phyloP scores from a whole-genome alignment of 1,139 yeast genomes.

The Candida anutae region DNA sequence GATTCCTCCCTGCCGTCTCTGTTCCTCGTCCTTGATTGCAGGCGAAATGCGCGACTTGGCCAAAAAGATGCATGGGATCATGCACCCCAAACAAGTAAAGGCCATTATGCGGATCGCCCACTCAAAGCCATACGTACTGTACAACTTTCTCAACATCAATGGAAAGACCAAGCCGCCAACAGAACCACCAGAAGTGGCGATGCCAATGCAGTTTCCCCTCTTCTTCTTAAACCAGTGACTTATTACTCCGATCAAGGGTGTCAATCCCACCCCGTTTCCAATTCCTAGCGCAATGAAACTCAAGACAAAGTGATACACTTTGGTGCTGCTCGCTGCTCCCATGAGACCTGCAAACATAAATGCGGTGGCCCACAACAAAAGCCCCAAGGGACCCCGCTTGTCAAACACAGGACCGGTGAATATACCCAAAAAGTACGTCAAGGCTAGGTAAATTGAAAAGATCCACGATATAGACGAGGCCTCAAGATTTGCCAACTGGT shows the following conservation, averaged over 20 bases:
- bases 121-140: conserved; percentile 42
- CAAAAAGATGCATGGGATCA: conserved; percentile 28
- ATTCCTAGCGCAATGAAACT: conserved; percentile 51
- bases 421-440: conserved; percentile 51
- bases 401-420: conserved; percentile 60
- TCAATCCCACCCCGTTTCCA: conserved; percentile 50
- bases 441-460: conserved; percentile 48
- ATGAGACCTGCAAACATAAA: conserved; percentile 43
- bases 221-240: conserved; percentile 55
- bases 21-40: neutral
- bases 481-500: conserved; percentile 38
- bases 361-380: conserved; percentile 39
- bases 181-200: conserved; percentile 57
- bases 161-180: conserved; percentile 58
- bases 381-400: conserved; percentile 40
- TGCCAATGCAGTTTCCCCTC: conserved; percentile 49
- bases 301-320: conserved; percentile 52
- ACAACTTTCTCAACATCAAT: conserved; percentile 42
- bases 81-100: conserved; percentile 35
- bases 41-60: conserved; percentile 20
- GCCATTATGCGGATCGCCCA: conserved; percentile 59
- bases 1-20: conserved; percentile 1
- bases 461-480: conserved; percentile 54
- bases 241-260: conserved; percentile 51
- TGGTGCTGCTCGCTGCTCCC: conserved; percentile 43